Base-by-base conservation (phyloP, 2,329 filamentous ascomycete genomes). In the Claviceps pazoutovae region DNA sequence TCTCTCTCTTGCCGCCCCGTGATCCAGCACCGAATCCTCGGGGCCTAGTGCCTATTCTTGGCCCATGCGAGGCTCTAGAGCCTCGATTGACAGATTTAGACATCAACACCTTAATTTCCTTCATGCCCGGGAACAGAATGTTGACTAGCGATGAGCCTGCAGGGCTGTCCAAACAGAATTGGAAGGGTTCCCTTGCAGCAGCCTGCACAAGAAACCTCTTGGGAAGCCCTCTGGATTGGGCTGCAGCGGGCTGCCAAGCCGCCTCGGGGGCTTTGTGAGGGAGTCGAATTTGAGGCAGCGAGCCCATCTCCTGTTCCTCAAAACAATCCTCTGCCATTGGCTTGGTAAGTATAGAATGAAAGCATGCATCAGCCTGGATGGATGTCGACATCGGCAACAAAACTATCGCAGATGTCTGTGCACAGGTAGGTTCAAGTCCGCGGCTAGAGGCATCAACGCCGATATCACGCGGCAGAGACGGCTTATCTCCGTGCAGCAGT, bases 281-380 rank as follows among this genome's bases (percentile, higher is more conserved):
- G n/a, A 89, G 68, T 51, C 76, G 78, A 23, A 89, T 80, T 21
- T 78, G 74, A 0, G 85, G 85, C n/a, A 88, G 68, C 7, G 85
- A 89, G 3, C 85, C 85, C 71, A 86, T 86, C 64, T 89, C 84
- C 60, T 86, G 84, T 61, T 88, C 84, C 61, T 88, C 86, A 57
- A 90, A 90, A 57, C 86, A 87, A 55, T 86, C 83, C 56, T 88
- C 85, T 5, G 85, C 84, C 68, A 88, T 84, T 47, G 80, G 80
- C 61, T 83, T 86, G 4, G 80, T 81, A 16, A 73, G 73, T 19
- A 75, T 63, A 34, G 73, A 71, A 47, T 69, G 69, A 51, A 70
- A 66, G 46, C 71, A 71, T 30, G 65, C 63, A 17, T 61, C 70
- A 5, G 58, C 51, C 61, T 54, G 51, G 52, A 50, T 49, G 46